Evolutionary conservation across 140 eudicot genomes (phyloP).

Genomic region (Erigeron philadelphicus): DNA sequence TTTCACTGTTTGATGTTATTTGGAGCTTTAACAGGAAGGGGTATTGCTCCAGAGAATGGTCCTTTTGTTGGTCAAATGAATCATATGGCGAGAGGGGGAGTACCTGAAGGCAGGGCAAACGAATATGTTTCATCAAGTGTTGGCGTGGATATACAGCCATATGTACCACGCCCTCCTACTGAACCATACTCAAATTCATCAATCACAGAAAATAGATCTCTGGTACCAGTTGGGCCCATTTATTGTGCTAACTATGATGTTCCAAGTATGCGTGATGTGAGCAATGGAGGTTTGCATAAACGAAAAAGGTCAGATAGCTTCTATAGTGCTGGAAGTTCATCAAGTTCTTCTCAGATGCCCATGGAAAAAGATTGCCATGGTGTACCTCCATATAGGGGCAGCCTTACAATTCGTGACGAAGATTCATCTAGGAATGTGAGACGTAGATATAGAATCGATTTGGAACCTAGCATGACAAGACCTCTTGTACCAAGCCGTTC

Average conservation of each 20-base stretch:
- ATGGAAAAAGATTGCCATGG: constrained; percentile 37
- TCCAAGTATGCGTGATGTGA: constrained; percentile 24
- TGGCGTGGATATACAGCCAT: constrained; percentile 34
- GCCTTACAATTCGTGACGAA: constrained; percentile 35
- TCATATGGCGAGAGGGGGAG: constrained; percentile 34
- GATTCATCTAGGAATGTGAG: constrained; percentile 46
- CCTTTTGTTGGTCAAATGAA: constrained; percentile 32
- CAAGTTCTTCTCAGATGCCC: constrained; percentile 41
- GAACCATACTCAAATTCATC: constrained; percentile 29
- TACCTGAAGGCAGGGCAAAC: constrained; percentile 31
- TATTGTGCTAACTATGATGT: constrained; percentile 29
- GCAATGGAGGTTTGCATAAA: constrained; percentile 30
- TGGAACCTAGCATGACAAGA: constrained; percentile 35
- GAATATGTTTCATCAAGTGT: constrained; percentile 34
- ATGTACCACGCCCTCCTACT: constrained; percentile 27
- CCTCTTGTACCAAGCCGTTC: constrained; percentile 34
- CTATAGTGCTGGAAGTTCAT: constrained; percentile 44
- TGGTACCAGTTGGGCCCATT: constrained; percentile 24
- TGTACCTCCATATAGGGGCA: constrained; percentile 32
- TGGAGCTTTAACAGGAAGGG: constrained; percentile 32
- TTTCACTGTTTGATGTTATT: not conserved
- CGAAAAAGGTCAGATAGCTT: constrained; percentile 42
- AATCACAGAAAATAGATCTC: constrained; percentile 31
- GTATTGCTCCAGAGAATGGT: constrained; percentile 31
- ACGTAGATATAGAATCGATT: constrained; percentile 43